Evolutionary conservation across 2,329 filamentous ascomycete genomes (phyloP).

Genomic region (Lanzia echinophila): DNA sequence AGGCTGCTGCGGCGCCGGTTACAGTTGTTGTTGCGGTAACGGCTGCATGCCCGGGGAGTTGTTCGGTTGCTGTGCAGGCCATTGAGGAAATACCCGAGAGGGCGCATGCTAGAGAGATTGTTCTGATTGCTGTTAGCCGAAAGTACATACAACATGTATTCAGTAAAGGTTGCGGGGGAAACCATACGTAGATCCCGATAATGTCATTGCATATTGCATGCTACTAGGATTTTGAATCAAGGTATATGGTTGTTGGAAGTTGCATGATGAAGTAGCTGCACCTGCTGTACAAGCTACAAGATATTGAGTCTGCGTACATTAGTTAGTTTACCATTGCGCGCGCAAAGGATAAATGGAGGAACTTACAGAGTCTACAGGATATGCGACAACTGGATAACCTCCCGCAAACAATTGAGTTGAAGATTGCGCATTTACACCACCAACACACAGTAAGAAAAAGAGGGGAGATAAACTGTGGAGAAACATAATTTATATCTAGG

Average conservation of each 20-base stretch:
- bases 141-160: too few species aligned
- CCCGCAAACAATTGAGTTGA: constrained; percentile 9
- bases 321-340: background rate
- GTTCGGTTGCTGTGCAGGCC: constrained; percentile 2
- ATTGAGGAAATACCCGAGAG: constrained; percentile 4
- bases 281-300: constrained; percentile 13
- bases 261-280: constrained; percentile 8
- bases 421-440: background rate
- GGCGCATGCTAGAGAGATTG: background rate
- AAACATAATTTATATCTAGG: constrained; percentile 4
- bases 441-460: background rate
- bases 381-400: constrained; percentile 12
- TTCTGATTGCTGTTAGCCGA: background rate
- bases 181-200: constrained; percentile 6
- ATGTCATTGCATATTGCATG: constrained; percentile 12
- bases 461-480: background rate
- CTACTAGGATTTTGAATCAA: constrained; percentile 17
- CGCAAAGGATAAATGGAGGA: background rate
- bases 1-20: constrained; percentile 8
- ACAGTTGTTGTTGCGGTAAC: constrained; percentile 3
- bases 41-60: background rate
- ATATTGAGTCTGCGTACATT: constrained; percentile 5
- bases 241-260: constrained; percentile 17
- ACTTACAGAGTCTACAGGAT: constrained; percentile 14
- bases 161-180: too few species aligned